Evolutionary conservation across 169 alveolate genomes (phyloP).

Genomic region (Plasmodium falciparum): DNA sequence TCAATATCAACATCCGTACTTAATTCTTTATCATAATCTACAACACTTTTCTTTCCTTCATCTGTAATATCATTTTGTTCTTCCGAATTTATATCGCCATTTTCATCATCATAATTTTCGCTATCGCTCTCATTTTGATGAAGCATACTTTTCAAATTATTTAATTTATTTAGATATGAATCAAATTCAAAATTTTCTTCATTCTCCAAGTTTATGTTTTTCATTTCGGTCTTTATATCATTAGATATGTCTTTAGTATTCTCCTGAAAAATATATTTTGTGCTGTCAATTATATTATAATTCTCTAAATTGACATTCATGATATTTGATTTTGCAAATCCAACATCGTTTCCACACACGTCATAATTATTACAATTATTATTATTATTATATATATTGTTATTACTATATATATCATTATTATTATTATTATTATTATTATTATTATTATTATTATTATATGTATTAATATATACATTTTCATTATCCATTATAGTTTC

Average conservation of each 20-base stretch:
- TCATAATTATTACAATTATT: constrained; percentile 1
- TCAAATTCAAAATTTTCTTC: constrained; percentile 60
- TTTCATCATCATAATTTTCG: neutral
- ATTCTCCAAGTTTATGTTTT: neutral
- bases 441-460: constrained; percentile 1
- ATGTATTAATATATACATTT: too few species aligned
- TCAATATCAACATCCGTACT: neutral
- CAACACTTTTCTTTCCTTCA: neutral
- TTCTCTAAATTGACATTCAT: neutral
- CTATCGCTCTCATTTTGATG: constrained; percentile 27
- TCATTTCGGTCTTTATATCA: constrained; percentile 4
- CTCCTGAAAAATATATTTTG: constrained; percentile 1
- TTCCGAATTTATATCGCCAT: neutral
- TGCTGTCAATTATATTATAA: neutral
- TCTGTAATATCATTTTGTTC: neutral
- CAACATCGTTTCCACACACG: constrained; percentile 1
- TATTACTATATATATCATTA: too few species aligned
- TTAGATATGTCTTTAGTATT: constrained; percentile 15
- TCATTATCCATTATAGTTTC: too few species aligned
- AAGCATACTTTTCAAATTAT: constrained; percentile 53
- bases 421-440: constrained; percentile 1
- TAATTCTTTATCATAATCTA: neutral
- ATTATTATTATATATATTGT: too few species aligned
- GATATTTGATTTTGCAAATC: constrained; percentile 1
- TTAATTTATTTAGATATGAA: constrained; percentile 17